Conservation (phyloP, 306 rosid genomes). For the Dalbergia cultrata region DNA sequence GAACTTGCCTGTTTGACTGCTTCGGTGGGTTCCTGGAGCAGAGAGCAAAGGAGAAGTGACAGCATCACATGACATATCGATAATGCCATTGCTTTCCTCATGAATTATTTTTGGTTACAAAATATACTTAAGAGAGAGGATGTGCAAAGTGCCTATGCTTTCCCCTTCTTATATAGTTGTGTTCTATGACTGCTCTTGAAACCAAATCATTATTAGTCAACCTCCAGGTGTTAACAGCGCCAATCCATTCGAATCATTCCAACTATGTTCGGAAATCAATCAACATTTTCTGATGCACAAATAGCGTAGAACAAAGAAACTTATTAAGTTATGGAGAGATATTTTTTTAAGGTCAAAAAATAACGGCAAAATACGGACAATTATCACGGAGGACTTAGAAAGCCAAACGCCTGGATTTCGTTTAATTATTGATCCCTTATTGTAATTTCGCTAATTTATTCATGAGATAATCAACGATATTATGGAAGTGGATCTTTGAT, state of each 20-base stretch:
- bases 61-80: constrained; percentile 28
- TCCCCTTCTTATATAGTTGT: constrained; percentile 14
- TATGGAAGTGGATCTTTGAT: background rate
- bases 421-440: background rate
- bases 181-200: background rate
- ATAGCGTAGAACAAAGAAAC: background rate
- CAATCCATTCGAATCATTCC: background rate
- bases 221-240: background rate
- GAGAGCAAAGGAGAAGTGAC: constrained; percentile 45
- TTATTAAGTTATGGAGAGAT: background rate
- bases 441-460: background rate
- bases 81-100: constrained; percentile 41
- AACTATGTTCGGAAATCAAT: background rate
- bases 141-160: background rate
- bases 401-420: background rate
- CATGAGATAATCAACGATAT: background rate
- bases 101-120: background rate
- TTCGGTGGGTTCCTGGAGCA: constrained; percentile 42
- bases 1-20: constrained; percentile 59
- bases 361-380: background rate
- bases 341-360: background rate
- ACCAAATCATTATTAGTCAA: background rate
- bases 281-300: background rate
- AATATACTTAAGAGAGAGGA: background rate
- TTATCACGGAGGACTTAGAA: background rate